A percentile compares a stretch with the other conserved stretches of the same genome.
These are phyloP conservation scores for Fusarium nelsonii DNA, from an alignment of 2,329 filamentous ascomycete species.

Conservation along the genomic window DNA sequence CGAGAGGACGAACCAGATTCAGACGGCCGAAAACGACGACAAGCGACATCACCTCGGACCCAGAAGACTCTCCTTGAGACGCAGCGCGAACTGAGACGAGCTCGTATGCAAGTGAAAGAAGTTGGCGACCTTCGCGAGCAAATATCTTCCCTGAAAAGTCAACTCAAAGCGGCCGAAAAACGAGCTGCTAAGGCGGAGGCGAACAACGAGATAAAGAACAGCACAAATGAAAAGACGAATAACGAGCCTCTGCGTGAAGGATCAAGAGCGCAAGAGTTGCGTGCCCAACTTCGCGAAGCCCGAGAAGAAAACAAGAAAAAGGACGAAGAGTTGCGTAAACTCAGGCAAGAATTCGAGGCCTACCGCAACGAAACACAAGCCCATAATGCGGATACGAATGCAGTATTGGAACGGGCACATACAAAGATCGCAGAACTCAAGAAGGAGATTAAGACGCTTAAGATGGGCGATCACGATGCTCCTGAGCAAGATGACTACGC, in stretches of 20 bases:
- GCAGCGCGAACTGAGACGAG: constrained; percentile 66
- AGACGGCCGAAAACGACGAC: constrained; percentile 52
- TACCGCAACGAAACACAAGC: constrained; percentile 66
- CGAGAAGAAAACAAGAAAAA: constrained; percentile 61
- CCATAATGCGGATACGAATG: constrained; percentile 66
- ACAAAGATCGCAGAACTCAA: constrained; percentile 68
- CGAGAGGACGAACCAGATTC: constrained; percentile 52
- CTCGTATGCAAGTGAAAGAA: constrained; percentile 66
- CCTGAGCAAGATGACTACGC: constrained; percentile 25
- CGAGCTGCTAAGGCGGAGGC: constrained; percentile 55
- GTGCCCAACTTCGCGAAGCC: constrained; percentile 58
- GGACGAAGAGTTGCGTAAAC: constrained; percentile 62
- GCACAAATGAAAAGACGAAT: constrained; percentile 49
- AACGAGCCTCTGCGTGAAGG: constrained; percentile 40
- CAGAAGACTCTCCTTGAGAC: constrained; percentile 66
- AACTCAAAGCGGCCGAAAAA: constrained; percentile 63
- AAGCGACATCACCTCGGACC: constrained; percentile 61
- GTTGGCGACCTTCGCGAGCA: constrained; percentile 65
- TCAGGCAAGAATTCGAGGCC: constrained; percentile 66
- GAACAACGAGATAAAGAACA: constrained; percentile 6
- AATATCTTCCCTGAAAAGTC: constrained; percentile 63
- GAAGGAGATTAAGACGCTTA: constrained; percentile 63
- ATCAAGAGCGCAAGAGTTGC: constrained; percentile 54
- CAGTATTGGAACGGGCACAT: constrained; percentile 68
- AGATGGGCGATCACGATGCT: constrained; percentile 45